Base-by-base conservation (phyloP, 257 asterid species). In the Capsicum baccatum region DNA sequence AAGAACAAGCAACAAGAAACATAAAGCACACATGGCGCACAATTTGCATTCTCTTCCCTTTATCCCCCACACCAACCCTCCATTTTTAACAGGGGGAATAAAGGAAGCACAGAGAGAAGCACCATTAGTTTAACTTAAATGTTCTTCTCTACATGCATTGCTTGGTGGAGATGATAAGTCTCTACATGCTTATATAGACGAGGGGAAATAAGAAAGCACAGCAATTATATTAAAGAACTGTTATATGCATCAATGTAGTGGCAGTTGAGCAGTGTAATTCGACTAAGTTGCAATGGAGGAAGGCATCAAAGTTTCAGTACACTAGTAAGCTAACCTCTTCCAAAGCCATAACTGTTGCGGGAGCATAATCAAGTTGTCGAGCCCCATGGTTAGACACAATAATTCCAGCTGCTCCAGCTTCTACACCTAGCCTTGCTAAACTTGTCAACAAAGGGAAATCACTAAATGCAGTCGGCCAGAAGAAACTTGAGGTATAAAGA, bases 321-420 rank as follows among this genome's bases (percentile, higher is more conserved):
- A 70, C 7, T 7, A 3, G 80, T 42, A 70, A 78, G 68, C n/a
- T 15, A 56, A 93, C 97, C 95, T 94, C 97, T 86, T 92, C 98
- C 84, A 94, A 86, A 56, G 94, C 95, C 86, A 84, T 85, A 60
- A 94, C 88, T 82, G 97, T 92, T 57, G 97, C 94, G 42, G 94
- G 94, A 55, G 89, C 94, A 82, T 90, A 94, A 54, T 94, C 98
- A n/a, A 94, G 94, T 87, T 94, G 98, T 55, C 97, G 89, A 86
- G 97, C 97, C 44, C 98, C 97, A 59, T 94, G 98, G 84, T 94
- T 94, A 39, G 98, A 94, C 82, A 94, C 98, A 63, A 93, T 90
- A 42, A 94, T 91, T 86, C 98, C 98, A 3, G 93, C 94, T 66
- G 80, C 94, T 84, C 98, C 97, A 71, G 91, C 89, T 90, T 94